A percentile compares a stretch with the other conserved stretches of the same genome.
These are phyloP conservation scores for Teunomyces tritomae DNA, from an alignment of 805 yeast species.

Conservation along the genomic window DNA sequence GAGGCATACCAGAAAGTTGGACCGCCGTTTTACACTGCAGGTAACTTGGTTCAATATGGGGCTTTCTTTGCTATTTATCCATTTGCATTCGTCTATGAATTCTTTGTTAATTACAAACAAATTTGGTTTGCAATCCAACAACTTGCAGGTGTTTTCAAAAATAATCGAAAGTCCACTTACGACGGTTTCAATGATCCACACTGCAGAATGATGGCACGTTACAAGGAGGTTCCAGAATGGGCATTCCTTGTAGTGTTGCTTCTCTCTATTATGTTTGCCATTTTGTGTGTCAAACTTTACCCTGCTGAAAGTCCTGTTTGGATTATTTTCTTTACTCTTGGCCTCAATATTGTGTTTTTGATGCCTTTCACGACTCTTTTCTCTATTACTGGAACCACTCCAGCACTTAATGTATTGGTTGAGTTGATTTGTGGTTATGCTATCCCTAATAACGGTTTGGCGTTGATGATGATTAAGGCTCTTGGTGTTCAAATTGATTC, in stretches of 20 bases:
- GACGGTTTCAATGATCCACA: conserved; percentile 23
- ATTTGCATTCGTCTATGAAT: conserved; percentile 14
- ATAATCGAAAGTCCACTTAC: conserved; percentile 6
- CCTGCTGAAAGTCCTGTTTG: conserved; percentile 21
- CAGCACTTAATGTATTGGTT: conserved; percentile 15
- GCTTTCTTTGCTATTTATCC: conserved; percentile 27
- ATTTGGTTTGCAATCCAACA: conserved; percentile 2
- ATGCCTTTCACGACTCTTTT: conserved; percentile 16
- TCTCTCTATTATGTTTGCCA: conserved; percentile 24
- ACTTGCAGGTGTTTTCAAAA: conserved; percentile 1
- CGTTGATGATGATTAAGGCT: conserved; percentile 20
- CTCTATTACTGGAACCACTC: conserved; percentile 13
- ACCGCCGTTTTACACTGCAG: conserved; percentile 32
- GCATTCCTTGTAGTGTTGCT: conserved; percentile 22
- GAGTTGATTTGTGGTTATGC: conserved; percentile 23
- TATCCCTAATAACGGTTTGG: conserved; percentile 22
- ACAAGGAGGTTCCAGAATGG: conserved; percentile 39
- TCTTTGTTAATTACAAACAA: conserved; percentile 1
- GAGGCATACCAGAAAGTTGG: conserved; percentile 20
- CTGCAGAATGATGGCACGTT: conserved; percentile 26
- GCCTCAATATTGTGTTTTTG: conserved; percentile 20
- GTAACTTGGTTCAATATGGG: conserved; percentile 25
- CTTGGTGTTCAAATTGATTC: conserved; percentile 26
- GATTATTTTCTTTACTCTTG: conserved; percentile 19
- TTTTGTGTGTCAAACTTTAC: conserved; percentile 7